Evolutionary conservation across 1,284 basidiomycete genomes (phyloP).

Genomic region (Heterobasidion annosum): DNA sequence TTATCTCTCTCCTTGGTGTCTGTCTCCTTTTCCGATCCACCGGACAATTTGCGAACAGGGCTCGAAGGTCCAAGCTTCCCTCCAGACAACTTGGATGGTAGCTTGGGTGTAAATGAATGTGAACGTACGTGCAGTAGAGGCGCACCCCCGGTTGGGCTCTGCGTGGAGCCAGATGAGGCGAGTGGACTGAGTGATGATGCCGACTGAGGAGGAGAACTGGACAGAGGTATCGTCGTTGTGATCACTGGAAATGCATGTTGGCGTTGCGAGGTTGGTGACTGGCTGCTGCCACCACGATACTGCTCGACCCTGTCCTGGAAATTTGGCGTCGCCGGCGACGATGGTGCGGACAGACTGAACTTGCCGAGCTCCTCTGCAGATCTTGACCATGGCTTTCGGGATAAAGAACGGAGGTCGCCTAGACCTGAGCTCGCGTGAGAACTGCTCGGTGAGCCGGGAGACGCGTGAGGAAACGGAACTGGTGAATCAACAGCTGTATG

Average conservation of each 20-base stretch:
- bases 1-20: constrained; percentile 11
- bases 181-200: constrained; percentile 20
- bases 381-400: constrained; percentile 65
- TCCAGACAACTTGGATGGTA: constrained; percentile 57
- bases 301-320: constrained; percentile 56
- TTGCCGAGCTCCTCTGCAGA: constrained; percentile 71
- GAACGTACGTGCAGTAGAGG: constrained; percentile 45
- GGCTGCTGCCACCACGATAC: constrained; percentile 34
- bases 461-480: constrained; percentile 30
- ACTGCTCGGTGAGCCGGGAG: constrained; percentile 14
- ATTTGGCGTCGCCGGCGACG: constrained; percentile 32
- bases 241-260: constrained; percentile 39
- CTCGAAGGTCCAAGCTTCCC: constrained; percentile 36
- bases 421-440: constrained; percentile 24
- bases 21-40: constrained; percentile 19
- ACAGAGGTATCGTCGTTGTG: constrained; percentile 13
- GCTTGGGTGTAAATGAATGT: constrained; percentile 59
- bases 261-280: constrained; percentile 21
- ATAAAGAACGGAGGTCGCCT: constrained; percentile 61
- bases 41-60: constrained; percentile 46
- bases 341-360: constrained; percentile 27
- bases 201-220: constrained; percentile 15
- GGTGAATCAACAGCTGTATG: constrained; percentile 38
- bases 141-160: constrained; percentile 8
- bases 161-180: constrained; percentile 15